Evolutionary conservation across 1,284 basidiomycete species (phyloP).

Genomic region (Moesziomyces globuligerus): DNA sequence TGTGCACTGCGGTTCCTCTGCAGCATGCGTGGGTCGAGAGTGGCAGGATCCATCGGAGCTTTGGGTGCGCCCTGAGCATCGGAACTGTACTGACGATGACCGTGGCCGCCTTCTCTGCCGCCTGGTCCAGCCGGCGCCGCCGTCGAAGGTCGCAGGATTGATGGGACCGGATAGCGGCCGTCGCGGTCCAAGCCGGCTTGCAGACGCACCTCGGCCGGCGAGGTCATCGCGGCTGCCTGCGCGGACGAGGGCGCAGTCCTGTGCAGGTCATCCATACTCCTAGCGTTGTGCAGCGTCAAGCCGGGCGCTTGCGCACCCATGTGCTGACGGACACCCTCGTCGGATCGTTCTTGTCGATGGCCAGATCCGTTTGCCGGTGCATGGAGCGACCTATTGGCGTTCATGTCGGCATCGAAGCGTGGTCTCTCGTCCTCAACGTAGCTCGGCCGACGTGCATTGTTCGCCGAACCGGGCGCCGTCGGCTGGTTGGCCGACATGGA

Average conservation of each 20-base stretch:
- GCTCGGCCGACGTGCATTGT: constrained; percentile 13
- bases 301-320: constrained; percentile 9
- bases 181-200: constrained; percentile 39
- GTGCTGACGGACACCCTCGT: constrained; percentile 14
- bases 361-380: constrained; percentile 13
- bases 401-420: constrained; percentile 5
- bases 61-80: constrained; percentile 26
- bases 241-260: constrained; percentile 15
- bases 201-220: constrained; percentile 32
- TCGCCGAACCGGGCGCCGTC: constrained; percentile 3
- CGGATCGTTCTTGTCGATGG: constrained; percentile 34
- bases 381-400: constrained; percentile 9
- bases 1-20: constrained; percentile 47
- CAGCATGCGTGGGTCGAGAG: constrained; percentile 30
- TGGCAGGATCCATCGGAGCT: not conserved
- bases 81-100: constrained; percentile 47
- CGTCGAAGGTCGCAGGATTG: constrained; percentile 43
- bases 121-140: constrained; percentile 32
- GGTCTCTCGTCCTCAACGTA: constrained; percentile 21
- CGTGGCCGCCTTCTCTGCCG: constrained; percentile 13
- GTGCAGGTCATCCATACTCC: constrained; percentile 52
- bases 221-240: constrained; percentile 18
- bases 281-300: constrained; percentile 42
- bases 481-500: constrained; percentile 13
- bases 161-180: constrained; percentile 40